Base-by-base conservation (phyloP, 2,329 filamentous ascomycete genomes). In the Diaporthe citri region DNA sequence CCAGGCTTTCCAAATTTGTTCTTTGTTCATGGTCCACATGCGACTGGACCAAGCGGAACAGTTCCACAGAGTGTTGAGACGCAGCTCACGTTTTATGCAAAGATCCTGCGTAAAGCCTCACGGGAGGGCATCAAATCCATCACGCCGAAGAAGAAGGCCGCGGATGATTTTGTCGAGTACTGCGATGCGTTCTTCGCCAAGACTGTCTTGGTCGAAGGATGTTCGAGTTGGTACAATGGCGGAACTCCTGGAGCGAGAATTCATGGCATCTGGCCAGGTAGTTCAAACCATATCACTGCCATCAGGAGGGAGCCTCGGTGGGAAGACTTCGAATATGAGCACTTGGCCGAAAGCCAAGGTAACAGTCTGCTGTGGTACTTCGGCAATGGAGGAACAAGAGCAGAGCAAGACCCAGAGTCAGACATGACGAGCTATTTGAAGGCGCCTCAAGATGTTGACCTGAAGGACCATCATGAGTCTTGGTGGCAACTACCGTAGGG, bases 251-350 rank as follows among this genome's bases (percentile, higher is more conserved):
- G 92, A 0, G 88, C 87, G 0, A 85, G 92, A 5, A 91, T 95
- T 34, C 91, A 93, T 76, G 93, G 92, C 0, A 80, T 93, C 9
- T 95, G 93, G 89, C 93, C 93, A 0, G 93, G 93, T 0, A 93
- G 90, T 77, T 92, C 91, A 1, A 85, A 88, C 0, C 91, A 93
- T 78, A 83, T 91, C 43, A 91, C 91, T 2, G 86, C 90, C 20
- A 86, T 93, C 10, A 85, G 90, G 34, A 82, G 85, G 31, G 84
- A 88, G n/a, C 88, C 88, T 2, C 80, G 88, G 13, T 90, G 88
- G 87, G 89, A 90, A 78, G 89, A 91, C 72, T 91, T 84, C 80
- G 84, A 88, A 74, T 89, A 88, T 77, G 82, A 86, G 78, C 87
- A 89, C 66, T 79, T 88, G 0, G 80, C 81, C 0, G 81, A 82